A percentile compares a stretch with the other conserved stretches of the same genome.
phyloP scores from a whole-genome alignment of 352 stramenopile genomes.

The Phytophthora aleatoria region DNA sequence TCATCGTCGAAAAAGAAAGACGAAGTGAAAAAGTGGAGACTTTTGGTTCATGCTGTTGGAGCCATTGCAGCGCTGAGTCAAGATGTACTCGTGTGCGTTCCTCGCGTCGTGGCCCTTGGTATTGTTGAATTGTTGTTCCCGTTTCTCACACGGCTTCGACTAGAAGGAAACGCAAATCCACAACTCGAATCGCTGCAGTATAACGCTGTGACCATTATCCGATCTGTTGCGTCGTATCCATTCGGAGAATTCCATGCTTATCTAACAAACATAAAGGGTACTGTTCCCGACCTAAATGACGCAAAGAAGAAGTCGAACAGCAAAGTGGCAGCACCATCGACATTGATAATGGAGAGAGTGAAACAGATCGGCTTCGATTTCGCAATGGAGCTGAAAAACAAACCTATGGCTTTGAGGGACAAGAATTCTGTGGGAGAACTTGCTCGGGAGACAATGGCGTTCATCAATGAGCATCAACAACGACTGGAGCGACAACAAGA shows the following conservation, averaged over 20 bases:
- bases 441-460: slow-evolving; percentile 58
- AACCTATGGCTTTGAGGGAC: slow-evolving; percentile 35
- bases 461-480: slow-evolving; percentile 51
- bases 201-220: slow-evolving; percentile 48
- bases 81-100: slow-evolving; percentile 67
- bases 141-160: slow-evolving; percentile 25
- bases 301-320: slow-evolving; percentile 9
- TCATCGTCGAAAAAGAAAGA: slow-evolving; percentile 25
- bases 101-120: slow-evolving; percentile 47
- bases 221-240: slow-evolving; percentile 64
- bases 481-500: slow-evolving; percentile 21
- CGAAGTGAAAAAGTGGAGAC: slow-evolving; percentile 39
- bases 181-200: slow-evolving; percentile 53
- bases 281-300: background rate
- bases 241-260: slow-evolving; percentile 60
- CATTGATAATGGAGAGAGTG: slow-evolving; percentile 50
- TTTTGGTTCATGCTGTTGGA: slow-evolving; percentile 51
- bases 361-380: slow-evolving; percentile 71
- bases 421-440: slow-evolving; percentile 67
- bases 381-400: slow-evolving; percentile 53
- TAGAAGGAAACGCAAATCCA: slow-evolving; percentile 14
- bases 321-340: slow-evolving; percentile 2
- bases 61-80: slow-evolving; percentile 65
- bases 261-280: slow-evolving; percentile 34
- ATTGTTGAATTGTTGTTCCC: slow-evolving; percentile 47